Evolutionary conservation across 345 rosid genomes (phyloP).

Genomic region (Dovyalis caffra): DNA sequence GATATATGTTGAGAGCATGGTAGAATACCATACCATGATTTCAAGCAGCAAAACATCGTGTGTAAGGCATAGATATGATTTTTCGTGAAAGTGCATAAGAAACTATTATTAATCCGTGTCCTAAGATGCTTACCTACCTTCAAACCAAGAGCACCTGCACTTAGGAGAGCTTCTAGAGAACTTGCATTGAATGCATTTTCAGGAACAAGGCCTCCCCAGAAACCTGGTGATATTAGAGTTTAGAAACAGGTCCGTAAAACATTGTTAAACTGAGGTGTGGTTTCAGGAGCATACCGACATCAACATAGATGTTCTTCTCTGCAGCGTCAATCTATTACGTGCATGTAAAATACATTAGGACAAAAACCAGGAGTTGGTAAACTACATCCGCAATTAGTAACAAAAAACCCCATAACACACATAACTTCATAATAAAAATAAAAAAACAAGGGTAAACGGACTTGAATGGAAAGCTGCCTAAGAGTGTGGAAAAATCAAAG

Average conservation of each 20-base stretch:
- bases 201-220: conserved; percentile 98
- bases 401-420: not conserved
- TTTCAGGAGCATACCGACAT: conserved; percentile 67
- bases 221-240: conserved; percentile 47
- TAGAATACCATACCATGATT: not conserved
- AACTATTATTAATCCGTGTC: not conserved
- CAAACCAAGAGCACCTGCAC: conserved; percentile 88
- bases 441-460: not conserved
- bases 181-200: conserved; percentile 78
- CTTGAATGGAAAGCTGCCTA: not conserved
- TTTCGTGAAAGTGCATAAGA: not conserved
- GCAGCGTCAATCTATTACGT: conserved; percentile 68
- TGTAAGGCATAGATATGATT: not conserved
- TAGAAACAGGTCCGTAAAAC: not conserved
- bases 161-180: conserved; percentile 66
- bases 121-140: conserved; percentile 49
- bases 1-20: not conserved
- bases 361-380: conserved; percentile 9
- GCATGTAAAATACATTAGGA: conserved; percentile 17
- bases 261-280: conserved; percentile 13
- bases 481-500: not conserved
- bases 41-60: not conserved
- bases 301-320: conserved; percentile 62
- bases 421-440: not conserved
- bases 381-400: not conserved